Conservation (phyloP, 371 early-diverging fungal genomes). For the Circinella umbellata region DNA sequence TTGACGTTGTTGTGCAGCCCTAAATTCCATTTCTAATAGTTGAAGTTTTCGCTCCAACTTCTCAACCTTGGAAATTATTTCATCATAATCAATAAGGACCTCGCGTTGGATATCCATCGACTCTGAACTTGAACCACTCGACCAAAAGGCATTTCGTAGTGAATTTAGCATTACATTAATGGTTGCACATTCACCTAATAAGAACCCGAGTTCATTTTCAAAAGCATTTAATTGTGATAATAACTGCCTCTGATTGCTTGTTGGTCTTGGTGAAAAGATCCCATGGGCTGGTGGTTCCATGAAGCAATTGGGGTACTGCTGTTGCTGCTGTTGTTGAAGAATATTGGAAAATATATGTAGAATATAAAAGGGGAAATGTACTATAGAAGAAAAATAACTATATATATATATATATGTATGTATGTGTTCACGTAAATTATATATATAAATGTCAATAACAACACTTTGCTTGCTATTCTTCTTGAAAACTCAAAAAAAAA, state of each 20-base stretch:
- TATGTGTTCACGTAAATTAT: no score
- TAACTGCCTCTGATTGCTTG: neutral
- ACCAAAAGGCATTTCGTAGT: conserved; percentile 11
- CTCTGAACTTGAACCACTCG: neutral
- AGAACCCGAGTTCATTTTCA: conserved; percentile 17
- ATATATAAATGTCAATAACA: no score
- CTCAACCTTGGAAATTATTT: conserved; percentile 31
- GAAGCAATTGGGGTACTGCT: neutral
- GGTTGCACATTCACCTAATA: conserved; percentile 21
- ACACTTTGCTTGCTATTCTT: no score
- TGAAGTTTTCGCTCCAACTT: conserved; percentile 42
- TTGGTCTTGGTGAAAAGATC: conserved; percentile 4
- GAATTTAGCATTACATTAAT: conserved; percentile 23
- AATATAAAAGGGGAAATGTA: no score
- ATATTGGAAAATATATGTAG: neutral
- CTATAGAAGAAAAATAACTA: no score
- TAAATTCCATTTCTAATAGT: conserved; percentile 25
- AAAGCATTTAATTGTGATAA: neutral
- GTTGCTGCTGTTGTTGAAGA: neutral
- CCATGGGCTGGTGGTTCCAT: conserved; percentile 5
- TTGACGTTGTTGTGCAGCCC: conserved; percentile 9
- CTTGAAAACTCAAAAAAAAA: no score
- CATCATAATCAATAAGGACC: conserved; percentile 40
- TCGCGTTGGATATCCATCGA: conserved; percentile 32
- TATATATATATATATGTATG: no score